Evolutionary conservation across 371 early-diverging fungal species (phyloP).

Genomic region (Circinella umbellata): DNA sequence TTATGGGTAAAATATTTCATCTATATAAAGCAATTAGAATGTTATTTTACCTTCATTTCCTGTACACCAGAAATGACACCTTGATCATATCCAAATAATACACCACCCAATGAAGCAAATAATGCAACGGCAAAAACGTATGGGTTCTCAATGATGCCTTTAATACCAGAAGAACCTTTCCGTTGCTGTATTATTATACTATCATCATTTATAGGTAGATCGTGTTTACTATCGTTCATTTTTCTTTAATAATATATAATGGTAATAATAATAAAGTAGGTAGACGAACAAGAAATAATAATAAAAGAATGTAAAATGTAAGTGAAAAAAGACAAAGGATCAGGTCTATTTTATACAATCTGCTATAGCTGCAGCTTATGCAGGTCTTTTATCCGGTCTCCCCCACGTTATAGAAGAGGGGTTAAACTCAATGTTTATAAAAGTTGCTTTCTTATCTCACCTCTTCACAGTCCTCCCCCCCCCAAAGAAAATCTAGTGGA

Average conservation of each 20-base stretch:
- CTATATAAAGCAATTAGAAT: too few relatives aligned
- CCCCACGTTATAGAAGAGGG: too few relatives aligned
- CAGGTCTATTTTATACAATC: not conserved
- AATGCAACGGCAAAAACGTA: constrained; percentile 46
- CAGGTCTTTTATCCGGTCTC: too few relatives aligned
- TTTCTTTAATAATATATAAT: not conserved
- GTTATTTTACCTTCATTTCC: constrained; percentile 38
- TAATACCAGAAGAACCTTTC: constrained; percentile 25
- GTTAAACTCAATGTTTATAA: too few relatives aligned
- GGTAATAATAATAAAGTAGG: not conserved
- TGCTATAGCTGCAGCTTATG: too few relatives aligned
- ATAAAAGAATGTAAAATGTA: not conserved
- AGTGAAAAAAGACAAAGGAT: not conserved
- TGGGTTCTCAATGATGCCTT: constrained; percentile 45
- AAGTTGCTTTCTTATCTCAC: not conserved
- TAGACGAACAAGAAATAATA: too few relatives aligned
- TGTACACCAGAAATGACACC: constrained; percentile 53
- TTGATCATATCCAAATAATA: constrained; percentile 55
- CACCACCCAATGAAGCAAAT: constrained; percentile 52
- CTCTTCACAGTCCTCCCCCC: not conserved
- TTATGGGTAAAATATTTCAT: not conserved
- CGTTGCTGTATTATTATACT: constrained; percentile 7
- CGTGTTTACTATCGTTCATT: constrained; percentile 5
- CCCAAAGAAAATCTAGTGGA: not conserved
- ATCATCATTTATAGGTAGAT: constrained; percentile 10